A percentile compares a stretch with the other conserved stretches of the same genome.
phyloP scores from a whole-genome alignment of 306 rosid species.

The Vachellia collinsii region DNA sequence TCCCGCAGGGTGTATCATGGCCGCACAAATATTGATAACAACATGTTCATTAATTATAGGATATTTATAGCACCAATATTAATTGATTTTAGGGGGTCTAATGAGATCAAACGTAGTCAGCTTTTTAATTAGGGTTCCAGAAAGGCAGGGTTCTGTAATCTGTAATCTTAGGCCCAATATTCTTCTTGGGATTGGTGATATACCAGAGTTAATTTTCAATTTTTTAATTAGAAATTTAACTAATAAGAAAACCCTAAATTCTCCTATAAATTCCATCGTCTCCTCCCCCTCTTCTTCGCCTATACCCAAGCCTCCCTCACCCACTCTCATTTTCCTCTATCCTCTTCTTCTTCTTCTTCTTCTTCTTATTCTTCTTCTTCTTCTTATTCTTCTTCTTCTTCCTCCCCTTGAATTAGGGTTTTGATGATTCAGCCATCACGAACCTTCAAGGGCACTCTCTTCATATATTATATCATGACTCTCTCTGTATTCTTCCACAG shows the following conservation, averaged over 20 bases:
- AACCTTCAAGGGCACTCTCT: conserved; percentile 31
- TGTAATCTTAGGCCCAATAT: conserved; percentile 76
- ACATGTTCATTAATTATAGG: neutral
- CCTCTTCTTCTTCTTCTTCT: neutral
- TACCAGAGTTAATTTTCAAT: neutral
- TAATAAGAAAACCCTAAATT: conserved; percentile 41
- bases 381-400: neutral
- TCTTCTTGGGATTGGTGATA: conserved; percentile 97
- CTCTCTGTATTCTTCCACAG: conserved; percentile 99
- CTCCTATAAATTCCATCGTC: conserved; percentile 63
- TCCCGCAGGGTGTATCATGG: conserved; percentile 66
- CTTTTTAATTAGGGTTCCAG: conserved; percentile 63
- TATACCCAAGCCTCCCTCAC: conserved; percentile 44
- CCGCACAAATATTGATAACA: conserved; percentile 56
- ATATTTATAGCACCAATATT: neutral
- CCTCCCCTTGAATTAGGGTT: conserved; percentile 38
- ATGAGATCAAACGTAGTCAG: conserved; percentile 58
- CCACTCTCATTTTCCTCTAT: neutral
- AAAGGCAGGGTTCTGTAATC: conserved; percentile 53
- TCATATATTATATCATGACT: conserved; percentile 39
- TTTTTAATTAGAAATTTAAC: neutral
- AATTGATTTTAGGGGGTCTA: conserved; percentile 27
- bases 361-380: neutral
- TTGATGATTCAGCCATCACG: conserved; percentile 34
- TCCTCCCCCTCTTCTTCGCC: conserved; percentile 33